phyloP scores from a whole-genome alignment of 108 stramenopile species.

The Nitzschia palea region DNA sequence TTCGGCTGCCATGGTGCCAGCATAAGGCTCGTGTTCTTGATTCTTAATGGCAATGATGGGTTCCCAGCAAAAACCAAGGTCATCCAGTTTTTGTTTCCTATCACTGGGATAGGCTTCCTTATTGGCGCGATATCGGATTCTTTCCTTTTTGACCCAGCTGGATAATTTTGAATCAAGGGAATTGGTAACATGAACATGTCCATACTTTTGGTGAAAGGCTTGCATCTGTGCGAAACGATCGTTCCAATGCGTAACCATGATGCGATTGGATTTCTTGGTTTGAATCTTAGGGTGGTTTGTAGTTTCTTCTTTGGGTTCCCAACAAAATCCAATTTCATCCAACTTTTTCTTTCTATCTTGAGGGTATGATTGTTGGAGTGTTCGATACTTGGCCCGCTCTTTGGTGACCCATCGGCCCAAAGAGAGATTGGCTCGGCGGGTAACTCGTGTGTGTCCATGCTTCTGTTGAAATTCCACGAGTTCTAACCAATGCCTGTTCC shows the following conservation, averaged over 20 bases:
- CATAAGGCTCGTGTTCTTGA: neutral
- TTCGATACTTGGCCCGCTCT: slow-evolving; percentile 37
- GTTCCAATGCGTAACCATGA: slow-evolving; percentile 17
- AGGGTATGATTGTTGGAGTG: neutral
- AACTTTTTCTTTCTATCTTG: neutral
- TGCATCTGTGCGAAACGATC: slow-evolving; percentile 21
- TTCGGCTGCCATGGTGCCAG: neutral
- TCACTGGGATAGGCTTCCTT: neutral
- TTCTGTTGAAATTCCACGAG: slow-evolving; percentile 21
- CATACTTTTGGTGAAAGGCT: slow-evolving; percentile 22
- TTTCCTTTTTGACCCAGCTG: slow-evolving; percentile 34
- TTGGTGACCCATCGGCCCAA: slow-evolving; percentile 33
- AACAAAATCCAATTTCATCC: neutral
- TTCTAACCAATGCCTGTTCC: slow-evolving; percentile 24
- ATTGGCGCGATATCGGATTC: slow-evolving; percentile 27
- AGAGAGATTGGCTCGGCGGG: neutral
- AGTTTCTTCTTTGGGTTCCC: neutral
- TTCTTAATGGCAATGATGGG: neutral
- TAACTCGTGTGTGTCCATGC: slow-evolving; percentile 35
- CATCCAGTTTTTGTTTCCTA: neutral
- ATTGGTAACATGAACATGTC: slow-evolving; percentile 33
- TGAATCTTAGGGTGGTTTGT: neutral
- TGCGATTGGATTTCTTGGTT: neutral
- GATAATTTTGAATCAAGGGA: slow-evolving; percentile 3
- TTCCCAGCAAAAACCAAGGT: neutral